Percentiles rank a stretch among this genome's conserved stretches.
Evolutionary conservation across 2,329 filamentous ascomycete genomes (phyloP).

Genomic region (Botrytis paeoniae): DNA sequence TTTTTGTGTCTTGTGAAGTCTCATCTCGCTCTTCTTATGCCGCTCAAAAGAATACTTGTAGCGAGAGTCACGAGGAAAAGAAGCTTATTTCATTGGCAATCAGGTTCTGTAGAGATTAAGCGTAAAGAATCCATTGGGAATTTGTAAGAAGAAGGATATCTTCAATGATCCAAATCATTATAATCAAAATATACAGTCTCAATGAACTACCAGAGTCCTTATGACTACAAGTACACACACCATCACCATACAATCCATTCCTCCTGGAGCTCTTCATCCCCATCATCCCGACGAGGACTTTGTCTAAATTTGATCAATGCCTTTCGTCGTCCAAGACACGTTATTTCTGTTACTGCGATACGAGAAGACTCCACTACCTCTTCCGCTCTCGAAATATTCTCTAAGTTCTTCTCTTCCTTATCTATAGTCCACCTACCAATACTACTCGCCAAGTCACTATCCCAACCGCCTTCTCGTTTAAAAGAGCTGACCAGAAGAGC

Average conservation of each 20-base stretch:
- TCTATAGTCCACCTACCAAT: slow-evolving; percentile 18
- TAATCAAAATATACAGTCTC: not conserved
- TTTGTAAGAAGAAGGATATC: not conserved
- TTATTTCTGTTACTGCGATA: not conserved
- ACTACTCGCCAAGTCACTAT: slow-evolving; percentile 7
- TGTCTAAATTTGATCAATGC: slow-evolving; percentile 1
- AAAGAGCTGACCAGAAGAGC: not conserved
- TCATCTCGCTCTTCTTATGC: not conserved
- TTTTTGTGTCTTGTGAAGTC: not conserved
- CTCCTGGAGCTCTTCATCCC: not conserved
- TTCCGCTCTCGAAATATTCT: not conserved
- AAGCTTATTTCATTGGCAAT: too few species aligned
- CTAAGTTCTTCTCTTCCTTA: slow-evolving; percentile 17
- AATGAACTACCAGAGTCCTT: not conserved
- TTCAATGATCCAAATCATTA: not conserved
- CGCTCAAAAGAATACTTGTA: too few species aligned
- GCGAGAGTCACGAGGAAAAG: not conserved
- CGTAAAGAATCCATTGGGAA: too few species aligned
- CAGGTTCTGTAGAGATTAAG: not conserved
- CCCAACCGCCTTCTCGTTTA: slow-evolving; percentile 16
- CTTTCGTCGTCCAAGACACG: not conserved
- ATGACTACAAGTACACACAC: not conserved
- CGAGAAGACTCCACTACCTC: slow-evolving; percentile 4
- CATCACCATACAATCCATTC: slow-evolving; percentile 13
- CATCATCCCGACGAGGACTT: not conserved